phyloP scores from a whole-genome alignment of 139 green algal genomes.

The Diplosphaera chodatii region DNA sequence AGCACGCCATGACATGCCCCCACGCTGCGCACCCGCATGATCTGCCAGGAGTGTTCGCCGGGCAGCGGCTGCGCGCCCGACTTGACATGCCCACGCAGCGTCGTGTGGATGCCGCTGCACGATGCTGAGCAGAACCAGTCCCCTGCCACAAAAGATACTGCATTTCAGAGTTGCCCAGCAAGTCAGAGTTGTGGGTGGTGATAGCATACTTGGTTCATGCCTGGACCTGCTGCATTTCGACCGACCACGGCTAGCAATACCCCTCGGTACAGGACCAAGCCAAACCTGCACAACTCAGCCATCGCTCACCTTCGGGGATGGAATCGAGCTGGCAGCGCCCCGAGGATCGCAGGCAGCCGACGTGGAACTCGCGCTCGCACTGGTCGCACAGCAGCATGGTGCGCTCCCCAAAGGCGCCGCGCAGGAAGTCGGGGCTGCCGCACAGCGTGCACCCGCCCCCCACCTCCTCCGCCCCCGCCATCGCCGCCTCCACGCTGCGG shows the following conservation, averaged over 20 bases:
- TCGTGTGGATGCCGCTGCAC: conserved; percentile 46
- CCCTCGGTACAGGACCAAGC: no score
- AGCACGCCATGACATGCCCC: no score
- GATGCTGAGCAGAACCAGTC: conserved; percentile 83
- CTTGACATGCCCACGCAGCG: conserved; percentile 35
- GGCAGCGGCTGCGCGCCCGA: conserved; percentile 27
- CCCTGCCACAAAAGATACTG: conserved; percentile 35
- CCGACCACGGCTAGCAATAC: no score
- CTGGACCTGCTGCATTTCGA: no score
- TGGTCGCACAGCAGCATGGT: conserved; percentile 94
- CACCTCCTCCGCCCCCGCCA: conserved; percentile 32
- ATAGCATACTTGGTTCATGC: no score
- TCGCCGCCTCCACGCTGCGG: conserved; percentile 14
- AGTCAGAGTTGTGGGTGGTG: no score
- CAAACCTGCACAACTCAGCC: no score
- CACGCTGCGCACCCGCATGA: conserved; percentile 16
- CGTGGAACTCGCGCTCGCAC: conserved; percentile 94
- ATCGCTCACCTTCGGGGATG: conserved; percentile 50
- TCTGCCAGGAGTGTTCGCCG: conserved; percentile 36
- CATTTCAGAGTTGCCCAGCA: background rate
- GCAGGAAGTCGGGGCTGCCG: conserved; percentile 55
- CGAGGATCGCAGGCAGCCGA: conserved; percentile 58
- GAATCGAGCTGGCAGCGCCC: conserved; percentile 38
- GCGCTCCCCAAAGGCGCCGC: conserved; percentile 65
- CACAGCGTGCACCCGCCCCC: conserved; percentile 80